Evolutionary conservation across 176 grass and related monocot genomes (phyloP).

Genomic region (Raddia guianensis): DNA sequence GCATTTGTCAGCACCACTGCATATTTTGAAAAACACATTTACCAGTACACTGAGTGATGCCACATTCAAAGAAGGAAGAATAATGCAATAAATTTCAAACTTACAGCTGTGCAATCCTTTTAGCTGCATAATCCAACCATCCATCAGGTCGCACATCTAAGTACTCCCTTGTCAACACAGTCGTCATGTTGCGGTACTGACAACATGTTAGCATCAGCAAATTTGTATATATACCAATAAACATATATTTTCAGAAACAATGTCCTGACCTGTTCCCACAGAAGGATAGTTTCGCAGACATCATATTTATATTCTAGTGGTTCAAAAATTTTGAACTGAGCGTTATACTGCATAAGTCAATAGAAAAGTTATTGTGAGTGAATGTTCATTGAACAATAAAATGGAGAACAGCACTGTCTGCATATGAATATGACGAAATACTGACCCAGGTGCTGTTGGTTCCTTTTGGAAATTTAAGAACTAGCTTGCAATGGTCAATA

Average conservation of each 20-base stretch:
- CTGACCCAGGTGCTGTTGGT: constrained; percentile 91
- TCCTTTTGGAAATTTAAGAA: constrained; percentile 79
- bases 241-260: constrained; percentile 30
- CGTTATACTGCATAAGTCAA: constrained; percentile 69
- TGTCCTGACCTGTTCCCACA: constrained; percentile 88
- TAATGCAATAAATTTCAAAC: constrained; percentile 28
- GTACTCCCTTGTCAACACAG: constrained; percentile 98
- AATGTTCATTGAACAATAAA: neutral
- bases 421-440: constrained; percentile 40
- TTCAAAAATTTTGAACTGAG: constrained; percentile 93
- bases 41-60: constrained; percentile 1
- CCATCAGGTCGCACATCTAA: constrained; percentile 92
- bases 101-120: constrained; percentile 98
- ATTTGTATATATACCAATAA: constrained; percentile 9
- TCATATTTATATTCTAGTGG: constrained; percentile 78
- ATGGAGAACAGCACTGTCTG: constrained; percentile 26
- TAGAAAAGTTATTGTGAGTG: constrained; percentile 13
- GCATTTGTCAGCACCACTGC: constrained; percentile 88
- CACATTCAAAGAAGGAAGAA: constrained; percentile 10
- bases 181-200: constrained; percentile 96
- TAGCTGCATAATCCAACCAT: constrained; percentile 89
- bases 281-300: constrained; percentile 77
- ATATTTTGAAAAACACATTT: constrained; percentile 26
- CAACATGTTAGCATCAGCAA: constrained; percentile 41
- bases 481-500: constrained; percentile 80